Conservation (phyloP, 192 early-diverging fungal genomes). For the Coemansia sp. region DNA sequence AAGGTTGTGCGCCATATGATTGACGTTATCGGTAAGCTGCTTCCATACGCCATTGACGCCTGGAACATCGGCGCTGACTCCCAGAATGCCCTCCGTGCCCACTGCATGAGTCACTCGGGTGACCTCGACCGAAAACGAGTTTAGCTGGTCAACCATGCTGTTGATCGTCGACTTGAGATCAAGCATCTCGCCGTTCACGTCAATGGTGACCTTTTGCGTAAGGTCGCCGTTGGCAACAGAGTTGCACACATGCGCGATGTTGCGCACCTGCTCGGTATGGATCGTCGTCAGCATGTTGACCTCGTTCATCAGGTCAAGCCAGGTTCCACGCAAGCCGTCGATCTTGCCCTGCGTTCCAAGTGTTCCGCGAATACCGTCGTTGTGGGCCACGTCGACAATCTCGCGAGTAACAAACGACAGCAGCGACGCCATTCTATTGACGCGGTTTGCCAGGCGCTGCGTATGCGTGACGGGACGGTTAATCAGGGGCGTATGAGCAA, state of each 20-base stretch:
- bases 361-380: slow-evolving; percentile 67
- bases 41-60: slow-evolving; percentile 68
- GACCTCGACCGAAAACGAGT: slow-evolving; percentile 55
- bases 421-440: slow-evolving; percentile 53
- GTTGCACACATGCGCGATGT: slow-evolving; percentile 62
- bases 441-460: slow-evolving; percentile 44
- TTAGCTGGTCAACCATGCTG: slow-evolving; percentile 60
- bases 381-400: slow-evolving; percentile 65
- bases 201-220: slow-evolving; percentile 55
- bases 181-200: slow-evolving; percentile 62
- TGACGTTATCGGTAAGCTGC: slow-evolving; percentile 64
- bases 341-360: slow-evolving; percentile 66
- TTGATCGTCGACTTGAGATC: slow-evolving; percentile 67
- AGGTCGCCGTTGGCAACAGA: slow-evolving; percentile 62
- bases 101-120: slow-evolving; percentile 60
- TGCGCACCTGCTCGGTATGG: slow-evolving; percentile 64
- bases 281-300: slow-evolving; percentile 63
- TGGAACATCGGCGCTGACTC: slow-evolving; percentile 56
- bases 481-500: slow-evolving; percentile 30
- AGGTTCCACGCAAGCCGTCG: slow-evolving; percentile 59
- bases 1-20: slow-evolving; percentile 66
- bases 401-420: slow-evolving; percentile 51
- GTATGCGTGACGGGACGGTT: slow-evolving; percentile 36
- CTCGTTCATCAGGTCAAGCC: slow-evolving; percentile 65
- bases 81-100: slow-evolving; percentile 55